Conservation (phyloP, 1,139 yeast species). For the Geotrichum bryndzae region DNA sequence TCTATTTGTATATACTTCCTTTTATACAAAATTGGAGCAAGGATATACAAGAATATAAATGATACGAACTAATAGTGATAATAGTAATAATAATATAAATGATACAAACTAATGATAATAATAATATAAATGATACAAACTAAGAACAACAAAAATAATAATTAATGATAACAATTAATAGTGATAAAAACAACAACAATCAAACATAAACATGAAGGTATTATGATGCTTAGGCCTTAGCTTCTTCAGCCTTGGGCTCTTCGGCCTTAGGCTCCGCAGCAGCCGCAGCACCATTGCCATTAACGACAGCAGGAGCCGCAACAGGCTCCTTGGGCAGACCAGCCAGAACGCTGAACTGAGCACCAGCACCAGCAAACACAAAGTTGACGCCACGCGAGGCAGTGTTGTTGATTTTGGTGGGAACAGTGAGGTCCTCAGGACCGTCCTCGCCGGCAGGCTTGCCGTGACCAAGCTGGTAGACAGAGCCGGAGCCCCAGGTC, state of each 20-base stretch:
- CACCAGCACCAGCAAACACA: slow-evolving; percentile 76
- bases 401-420: slow-evolving; percentile 74
- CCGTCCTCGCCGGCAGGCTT: slow-evolving; percentile 72
- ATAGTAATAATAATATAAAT: background rate
- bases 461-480: slow-evolving; percentile 93
- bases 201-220: too few species aligned
- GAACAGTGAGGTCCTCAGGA: slow-evolving; percentile 45
- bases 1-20: background rate
- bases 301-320: background rate
- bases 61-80: background rate
- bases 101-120: background rate
- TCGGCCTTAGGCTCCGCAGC: background rate
- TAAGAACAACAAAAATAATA: background rate
- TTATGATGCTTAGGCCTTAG: background rate
- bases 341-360: slow-evolving; percentile 87
- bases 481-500: slow-evolving; percentile 98
- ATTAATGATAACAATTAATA: too few species aligned
- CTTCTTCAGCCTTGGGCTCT: background rate
- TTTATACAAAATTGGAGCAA: background rate
- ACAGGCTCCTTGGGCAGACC: slow-evolving; percentile 41
- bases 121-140: background rate
- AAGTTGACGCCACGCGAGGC: slow-evolving; percentile 81
- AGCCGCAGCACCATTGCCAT: background rate
- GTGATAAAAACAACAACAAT: background rate
- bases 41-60: background rate